Evolutionary conservation across 2,329 filamentous ascomycete species (phyloP), one percentile per base, ranked within the genome.

Genomic region (Ceratocystis eucalypticola): DNA sequence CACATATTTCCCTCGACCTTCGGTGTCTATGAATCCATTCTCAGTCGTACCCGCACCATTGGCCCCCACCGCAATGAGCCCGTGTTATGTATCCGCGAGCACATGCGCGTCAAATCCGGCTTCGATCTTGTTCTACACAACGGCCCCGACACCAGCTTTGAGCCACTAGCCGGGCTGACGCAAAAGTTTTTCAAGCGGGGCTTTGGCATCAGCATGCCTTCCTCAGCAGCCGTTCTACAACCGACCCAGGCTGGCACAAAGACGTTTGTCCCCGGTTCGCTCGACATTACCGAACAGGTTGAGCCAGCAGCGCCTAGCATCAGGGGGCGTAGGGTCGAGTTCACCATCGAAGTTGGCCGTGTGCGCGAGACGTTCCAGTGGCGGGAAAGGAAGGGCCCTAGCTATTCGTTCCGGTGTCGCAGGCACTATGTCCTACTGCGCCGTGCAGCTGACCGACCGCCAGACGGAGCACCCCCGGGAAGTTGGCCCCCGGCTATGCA

Each of bases 351-450:
- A 65, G 72, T 76, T 37, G 71, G 73, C 44, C 62, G 64, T 10
- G 71, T 59, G 70, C 69, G 65, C 25, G 77, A 79, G 70, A 61
- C 68, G 20, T 80, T 78, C 69, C 75, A 79, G 72, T 80, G 78
- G 78, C 75, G 77, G 2, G 72, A 74, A 67, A 75, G 74, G 67
- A 70, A 70, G 44, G 75, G 75, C 53, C 68, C 68, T 37, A 71
- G 70, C 48, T 69, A 68, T 4, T 71, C 78, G 2, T 73, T 71
- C 28, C 70, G 73, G 5, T 66, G 70, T n/a, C 71, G 69, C 3
- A 69, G 70, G 12, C 77, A 78, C 7, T 77, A 75, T 75, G 78
- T 79, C 71, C 73, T 80, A 5, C 72, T 78, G 41, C 72, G 77
- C n/a, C 55, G 76, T 64, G 70, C 71, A 28, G 70, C 66, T 22